Evolutionary conservation across 345 rosid species (phyloP), one percentile per base, ranked within the genome.

Genomic region (Diplotaxis tenuifolia): DNA sequence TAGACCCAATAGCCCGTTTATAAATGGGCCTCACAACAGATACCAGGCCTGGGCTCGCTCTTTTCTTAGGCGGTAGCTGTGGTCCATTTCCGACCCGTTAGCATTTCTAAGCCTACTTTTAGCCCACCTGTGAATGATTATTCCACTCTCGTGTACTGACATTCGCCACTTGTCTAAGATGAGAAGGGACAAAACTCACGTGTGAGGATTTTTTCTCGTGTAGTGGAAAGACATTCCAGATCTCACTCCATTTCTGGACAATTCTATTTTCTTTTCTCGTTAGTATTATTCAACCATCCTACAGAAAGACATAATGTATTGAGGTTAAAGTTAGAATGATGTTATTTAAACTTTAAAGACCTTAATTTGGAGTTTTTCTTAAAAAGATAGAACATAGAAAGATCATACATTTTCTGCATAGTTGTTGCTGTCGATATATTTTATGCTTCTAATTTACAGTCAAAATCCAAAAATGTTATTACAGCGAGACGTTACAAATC

Each of bases 181-280:
- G 49, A 55, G 19, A 21, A 53, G 64, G 56, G 70, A 64, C 76
- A 73, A 73, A 25, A 1, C 28, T 25, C 28, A 25, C 28, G 28
- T 25, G 28, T 25, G 28, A 1, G 28, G 4, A 2, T 25, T 38
- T 3, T 38, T 38, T 3, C 12, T 38, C 3, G 9, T 32, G 38
- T 11, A 3, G 45, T 38, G 66, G 59, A 70, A 3, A 5, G 14
- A 21, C 53, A 59, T 49, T 32, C 62, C 38, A 62, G n/a, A 61
- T 61, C 60, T 31, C 52, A 31, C 67, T 71, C 49, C 38, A 21
- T 20, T 21, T 70, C 10, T 16, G 10, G 4, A 16, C 54, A 6
- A n/a, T 45, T 45, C 61, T 7, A 14, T 29, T 49, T 29, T 19
- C 9, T 7, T 55, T 1, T 59, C 22, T 59, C 6, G 22, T 16